Conservation (phyloP, 805 yeast species). For the Suhomyces sp. region DNA sequence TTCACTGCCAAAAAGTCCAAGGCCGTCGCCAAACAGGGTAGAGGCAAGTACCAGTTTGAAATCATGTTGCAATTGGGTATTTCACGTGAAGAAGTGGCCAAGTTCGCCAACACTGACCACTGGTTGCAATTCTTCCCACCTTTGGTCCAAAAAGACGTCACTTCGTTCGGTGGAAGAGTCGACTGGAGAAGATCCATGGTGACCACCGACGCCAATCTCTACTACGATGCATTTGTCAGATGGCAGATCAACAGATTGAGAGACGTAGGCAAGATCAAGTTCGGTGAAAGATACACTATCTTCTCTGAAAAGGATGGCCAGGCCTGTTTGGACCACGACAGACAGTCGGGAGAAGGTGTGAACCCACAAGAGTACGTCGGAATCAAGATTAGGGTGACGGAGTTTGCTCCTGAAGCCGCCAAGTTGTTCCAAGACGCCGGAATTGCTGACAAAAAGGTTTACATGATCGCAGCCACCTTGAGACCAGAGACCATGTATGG, state of each 20-base stretch:
- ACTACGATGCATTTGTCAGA: conserved; percentile 89
- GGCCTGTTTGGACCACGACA: conserved; percentile 99
- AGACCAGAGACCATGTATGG: conserved; percentile 99
- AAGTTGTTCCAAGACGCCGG: conserved; percentile 50
- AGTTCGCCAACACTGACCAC: conserved; percentile 87
- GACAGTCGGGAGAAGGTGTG: conserved; percentile 96
- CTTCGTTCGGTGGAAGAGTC: conserved; percentile 82
- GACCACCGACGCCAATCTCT: conserved; percentile 93
- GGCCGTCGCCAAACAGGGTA: conserved; percentile 90
- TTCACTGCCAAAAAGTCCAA: conserved; percentile 91
- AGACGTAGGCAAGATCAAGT: conserved; percentile 86
- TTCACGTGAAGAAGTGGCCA: conserved; percentile 72
- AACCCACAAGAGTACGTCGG: conserved; percentile 95
- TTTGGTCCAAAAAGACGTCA: conserved; percentile 75
- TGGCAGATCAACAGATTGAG: conserved; percentile 94
- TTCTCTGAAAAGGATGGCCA: conserved; percentile 98
- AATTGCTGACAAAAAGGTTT: conserved; percentile 58
- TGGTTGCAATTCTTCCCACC: conserved; percentile 95
- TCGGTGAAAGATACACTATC: conserved; percentile 96
- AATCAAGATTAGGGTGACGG: conserved; percentile 74
- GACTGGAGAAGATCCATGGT: conserved; percentile 98
- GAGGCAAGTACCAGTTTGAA: conserved; percentile 92
- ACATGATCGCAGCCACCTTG: conserved; percentile 91
- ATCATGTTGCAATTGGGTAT: conserved; percentile 95
- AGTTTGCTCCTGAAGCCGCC: conserved; percentile 56